Evolutionary conservation across 306 rosid species (phyloP).

Genomic region (Abrus pulchellus): DNA sequence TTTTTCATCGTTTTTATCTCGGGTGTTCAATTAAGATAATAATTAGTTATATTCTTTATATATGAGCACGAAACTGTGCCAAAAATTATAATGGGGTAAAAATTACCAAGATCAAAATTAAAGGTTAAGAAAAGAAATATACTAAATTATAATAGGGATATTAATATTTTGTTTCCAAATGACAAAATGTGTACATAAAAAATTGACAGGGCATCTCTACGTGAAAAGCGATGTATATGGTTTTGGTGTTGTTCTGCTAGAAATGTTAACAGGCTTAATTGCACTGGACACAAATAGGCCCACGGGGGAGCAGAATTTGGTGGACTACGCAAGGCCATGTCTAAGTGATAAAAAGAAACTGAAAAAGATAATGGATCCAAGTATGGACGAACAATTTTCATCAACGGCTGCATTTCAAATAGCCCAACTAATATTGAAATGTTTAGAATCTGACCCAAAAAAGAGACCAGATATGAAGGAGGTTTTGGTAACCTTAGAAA

Average conservation of each 20-base stretch:
- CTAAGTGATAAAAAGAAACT: constrained; percentile 60
- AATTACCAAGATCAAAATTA: too few species aligned
- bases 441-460: constrained; percentile 68
- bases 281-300: constrained; percentile 68
- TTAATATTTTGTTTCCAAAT: too few species aligned
- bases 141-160: too few species aligned
- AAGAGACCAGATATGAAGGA: constrained; percentile 76
- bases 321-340: constrained; percentile 53
- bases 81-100: too few species aligned
- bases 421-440: constrained; percentile 61
- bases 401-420: constrained; percentile 53
- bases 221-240: constrained; percentile 91
- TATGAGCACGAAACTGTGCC: too few species aligned
- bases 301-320: constrained; percentile 47
- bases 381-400: constrained; percentile 52
- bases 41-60: too few species aligned
- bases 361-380: constrained; percentile 61
- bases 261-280: constrained; percentile 67
- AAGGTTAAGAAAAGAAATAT: too few species aligned
- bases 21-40: too few species aligned
- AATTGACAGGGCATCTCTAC: constrained; percentile 76
- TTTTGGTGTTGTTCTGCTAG: constrained; percentile 87
- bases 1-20: too few species aligned
- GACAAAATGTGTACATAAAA: background rate
- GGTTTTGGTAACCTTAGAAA: constrained; percentile 57